Percentiles rank a stretch among this genome's conserved stretches.
Evolutionary conservation across 23 red algal species (phyloP).

Genomic region (Cyanidium caldarium): DNA sequence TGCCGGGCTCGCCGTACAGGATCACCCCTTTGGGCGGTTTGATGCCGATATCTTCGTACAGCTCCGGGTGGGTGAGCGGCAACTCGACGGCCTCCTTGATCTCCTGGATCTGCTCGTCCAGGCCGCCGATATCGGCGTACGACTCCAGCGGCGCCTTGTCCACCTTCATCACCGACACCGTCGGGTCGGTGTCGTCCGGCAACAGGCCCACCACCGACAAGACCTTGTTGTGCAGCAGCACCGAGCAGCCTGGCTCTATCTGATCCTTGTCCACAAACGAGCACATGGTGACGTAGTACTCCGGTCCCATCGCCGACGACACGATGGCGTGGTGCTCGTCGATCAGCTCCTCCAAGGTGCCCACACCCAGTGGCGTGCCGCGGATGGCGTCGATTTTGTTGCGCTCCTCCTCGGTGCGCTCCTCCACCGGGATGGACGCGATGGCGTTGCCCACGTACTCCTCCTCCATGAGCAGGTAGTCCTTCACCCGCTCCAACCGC

Average conservation of each 20-base stretch:
- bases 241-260: conserved; percentile 80
- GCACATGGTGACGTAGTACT: conserved; percentile 96
- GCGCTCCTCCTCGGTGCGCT: conserved; percentile 84
- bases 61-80: conserved; percentile 94
- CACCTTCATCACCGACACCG: conserved; percentile 98
- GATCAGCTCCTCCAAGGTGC: conserved; percentile 96
- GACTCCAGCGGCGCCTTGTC: conserved; percentile 94
- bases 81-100: conserved; percentile 99
- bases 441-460: conserved; percentile 86
- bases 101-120: conserved; percentile 98
- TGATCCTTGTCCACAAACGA: conserved; percentile 99
- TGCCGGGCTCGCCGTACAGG: conserved; percentile 94
- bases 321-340: conserved; percentile 99
- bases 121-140: conserved; percentile 92
- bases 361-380: conserved; percentile 97
- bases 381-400: conserved; percentile 85
- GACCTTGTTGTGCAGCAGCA: conserved; percentile 95
- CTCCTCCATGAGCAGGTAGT: conserved; percentile 96
- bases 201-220: conserved; percentile 85
- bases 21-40: conserved; percentile 97
- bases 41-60: conserved; percentile 99
- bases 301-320: conserved; percentile 78
- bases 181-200: conserved; percentile 91
- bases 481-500: conserved; percentile 90
- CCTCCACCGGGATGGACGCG: conserved; percentile 62